Evolutionary conservation across 2,329 filamentous ascomycete genomes (phyloP), one percentile per base, ranked within the genome.

Genomic region (Lachnum nothofagi): DNA sequence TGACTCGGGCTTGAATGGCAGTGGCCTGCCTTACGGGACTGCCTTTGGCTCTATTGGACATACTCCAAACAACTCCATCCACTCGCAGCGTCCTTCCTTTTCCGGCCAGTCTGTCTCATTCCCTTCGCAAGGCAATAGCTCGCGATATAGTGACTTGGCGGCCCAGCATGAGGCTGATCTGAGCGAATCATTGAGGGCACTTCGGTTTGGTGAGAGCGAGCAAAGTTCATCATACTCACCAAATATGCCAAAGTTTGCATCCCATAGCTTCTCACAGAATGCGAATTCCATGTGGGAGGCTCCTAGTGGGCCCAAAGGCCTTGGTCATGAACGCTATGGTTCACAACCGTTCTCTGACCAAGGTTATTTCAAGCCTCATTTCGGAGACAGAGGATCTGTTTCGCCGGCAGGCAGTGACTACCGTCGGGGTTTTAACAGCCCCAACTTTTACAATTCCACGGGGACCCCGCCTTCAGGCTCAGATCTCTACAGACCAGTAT

Each of bases 31-130:
- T 6, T 61, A 61, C 41, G 56, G 49, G 7, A 60, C 55, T 40
- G 37, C 46, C 31, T 64, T 56, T 62, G 67, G 59, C 10, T 62
- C 60, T 19, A 58, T 61, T 33, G 56, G 57, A 9, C 72, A 75
- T 54, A 70, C 68, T 4, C 65, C 70, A 46, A 68, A 65, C 63
- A 70, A 68, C 63, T 68, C 75, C 33, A 69, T 70, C 20, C 73
- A 75, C 50, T 72, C 75, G 1, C 72, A 76, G 48, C 70, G 72
- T 5, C 67, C 70, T 19, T 68, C 68, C 2, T 64, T 72, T 39
- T 65, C 69, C n/a, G 67, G 67, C 24, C 72, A 73, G 27, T 69
- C 72, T 3, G 62, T 69, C 5, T 77, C 78, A 0, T 72, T 76
- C 49, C 72, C 70, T 4, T 65, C 74, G 5, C 73, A 76, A 51